phyloP scores from a whole-genome alignment of 2,329 filamentous ascomycete species.

The Ophiostoma novo-ulmi region DNA sequence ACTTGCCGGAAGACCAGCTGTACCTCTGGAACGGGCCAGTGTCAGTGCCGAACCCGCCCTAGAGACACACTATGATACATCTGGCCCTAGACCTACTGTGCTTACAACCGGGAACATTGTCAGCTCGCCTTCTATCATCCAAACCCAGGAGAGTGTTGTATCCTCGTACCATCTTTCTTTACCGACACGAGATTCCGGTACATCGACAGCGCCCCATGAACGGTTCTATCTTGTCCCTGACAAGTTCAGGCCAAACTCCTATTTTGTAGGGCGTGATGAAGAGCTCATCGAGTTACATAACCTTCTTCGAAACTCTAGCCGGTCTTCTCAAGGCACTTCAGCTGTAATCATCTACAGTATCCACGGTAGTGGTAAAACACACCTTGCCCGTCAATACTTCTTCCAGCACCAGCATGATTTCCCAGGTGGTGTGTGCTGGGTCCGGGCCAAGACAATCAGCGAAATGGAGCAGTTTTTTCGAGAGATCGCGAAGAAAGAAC shows the following conservation, averaged over 20 bases:
- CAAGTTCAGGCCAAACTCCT: constrained; percentile 57
- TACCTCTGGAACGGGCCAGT: background rate
- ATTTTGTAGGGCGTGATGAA: constrained; percentile 56
- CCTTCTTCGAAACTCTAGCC: constrained; percentile 53
- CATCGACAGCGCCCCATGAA: constrained; percentile 14
- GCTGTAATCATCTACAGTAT: constrained; percentile 60
- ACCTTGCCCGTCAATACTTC: constrained; percentile 63
- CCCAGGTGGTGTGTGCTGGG: constrained; percentile 64
- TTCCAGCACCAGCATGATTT: constrained; percentile 56
- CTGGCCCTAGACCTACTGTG: background rate
- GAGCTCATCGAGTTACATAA: constrained; percentile 55
- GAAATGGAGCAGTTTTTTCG: constrained; percentile 59
- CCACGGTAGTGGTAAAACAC: constrained; percentile 64
- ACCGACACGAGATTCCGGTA: background rate
- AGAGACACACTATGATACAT: background rate
- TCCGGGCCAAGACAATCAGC: constrained; percentile 55
- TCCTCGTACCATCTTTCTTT: background rate
- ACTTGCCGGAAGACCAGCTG: background rate
- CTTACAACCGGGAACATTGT: background rate
- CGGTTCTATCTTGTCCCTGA: constrained; percentile 46
- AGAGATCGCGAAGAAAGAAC: constrained; percentile 55
- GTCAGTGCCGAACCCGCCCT: background rate
- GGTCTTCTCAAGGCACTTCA: constrained; percentile 52
- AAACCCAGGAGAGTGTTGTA: background rate
- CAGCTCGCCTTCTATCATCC: background rate